Evolutionary conservation across 2,329 filamentous ascomycete genomes (phyloP), one percentile per base, ranked within the genome.

Genomic region (Thielaviopsis populi): DNA sequence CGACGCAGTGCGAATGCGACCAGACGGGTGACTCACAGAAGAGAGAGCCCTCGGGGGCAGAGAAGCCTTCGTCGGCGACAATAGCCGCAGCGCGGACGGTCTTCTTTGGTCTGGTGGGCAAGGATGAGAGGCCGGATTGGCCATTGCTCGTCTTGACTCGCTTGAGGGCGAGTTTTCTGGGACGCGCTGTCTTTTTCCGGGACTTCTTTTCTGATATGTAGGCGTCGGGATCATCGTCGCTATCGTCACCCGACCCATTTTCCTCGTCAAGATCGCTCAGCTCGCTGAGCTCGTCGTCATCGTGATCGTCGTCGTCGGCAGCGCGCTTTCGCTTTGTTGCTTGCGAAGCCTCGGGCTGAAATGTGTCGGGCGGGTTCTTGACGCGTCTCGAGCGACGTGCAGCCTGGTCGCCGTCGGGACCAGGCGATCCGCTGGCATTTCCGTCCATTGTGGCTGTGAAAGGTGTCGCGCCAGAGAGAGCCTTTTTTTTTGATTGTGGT

Each of bases 301-400:
- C 76, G 24, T 77, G 77, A 59, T 77, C 77, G 7, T 76, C 76
- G 27, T 77, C 76, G 46, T 63, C 65, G 41, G 42, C 46, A 61
- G 79, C 78, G 42, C 80, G 78, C 74, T 86, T 86, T 72, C 83
- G 80, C 74, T 85, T 86, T 60, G 77, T 71, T 56, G 77, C 75
- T 58, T 68, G 68, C 50, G 71, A 65, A 63, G 70, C 66, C 66
- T 84, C 79, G 63, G 81, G 79, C 65, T 76, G 76, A 73, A 83
- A 86, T 72, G 13, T 85, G 85, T 70, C 79, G 73, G 56, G 83
- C 82, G 42, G 76, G 70, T 77, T 81, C 67, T 83, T 78, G 76
- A 84, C 83, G 82, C 83, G 83, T 82, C 83, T 83, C 43, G 85
- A 88, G 68, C 83, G 82, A 73, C 85, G 84, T 80, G 80, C 74